These are phyloP conservation scores for Quercus wislizeni DNA, from an alignment of 306 rosid genomes.

Conservation along the genomic window DNA sequence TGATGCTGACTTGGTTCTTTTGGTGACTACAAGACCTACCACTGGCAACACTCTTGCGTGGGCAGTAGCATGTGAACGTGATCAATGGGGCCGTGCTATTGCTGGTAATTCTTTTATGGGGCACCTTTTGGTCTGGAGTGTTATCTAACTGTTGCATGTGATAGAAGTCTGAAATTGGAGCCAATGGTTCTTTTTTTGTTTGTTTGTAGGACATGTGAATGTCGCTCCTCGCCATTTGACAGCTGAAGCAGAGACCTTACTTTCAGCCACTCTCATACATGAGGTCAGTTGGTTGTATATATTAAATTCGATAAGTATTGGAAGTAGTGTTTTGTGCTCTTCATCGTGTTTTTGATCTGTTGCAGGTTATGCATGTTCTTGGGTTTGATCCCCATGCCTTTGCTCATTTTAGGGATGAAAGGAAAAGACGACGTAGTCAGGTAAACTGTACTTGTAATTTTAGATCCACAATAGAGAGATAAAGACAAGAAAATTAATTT, in stretches of 20 bases:
- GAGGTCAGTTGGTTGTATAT: constrained; percentile 57
- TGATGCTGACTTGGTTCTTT: constrained; percentile 86
- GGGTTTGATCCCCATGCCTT: constrained; percentile 99
- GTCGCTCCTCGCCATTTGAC: constrained; percentile 99
- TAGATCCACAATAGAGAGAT: background rate
- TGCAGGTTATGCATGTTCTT: constrained; percentile 97
- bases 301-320: constrained; percentile 11
- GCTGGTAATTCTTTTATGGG: constrained; percentile 62
- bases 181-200: constrained; percentile 9
- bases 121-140: constrained; percentile 1
- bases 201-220: constrained; percentile 78
- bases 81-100: constrained; percentile 99
- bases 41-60: constrained; percentile 97
- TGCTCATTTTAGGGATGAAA: constrained; percentile 95
- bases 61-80: constrained; percentile 99
- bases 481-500: background rate
- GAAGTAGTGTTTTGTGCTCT: constrained; percentile 12
- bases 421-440: constrained; percentile 84
- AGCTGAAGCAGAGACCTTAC: constrained; percentile 93
- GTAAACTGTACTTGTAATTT: constrained; percentile 36
- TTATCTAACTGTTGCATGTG: constrained; percentile 19
- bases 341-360: constrained; percentile 20
- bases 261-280: constrained; percentile 90
- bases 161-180: constrained; percentile 14
- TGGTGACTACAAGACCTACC: constrained; percentile 97